A percentile compares a stretch with the other conserved stretches of the same genome.
These are phyloP conservation scores for Aspergillus eucalypticola DNA, from an alignment of 2,329 filamentous ascomycete genomes.

Conservation along the genomic window DNA sequence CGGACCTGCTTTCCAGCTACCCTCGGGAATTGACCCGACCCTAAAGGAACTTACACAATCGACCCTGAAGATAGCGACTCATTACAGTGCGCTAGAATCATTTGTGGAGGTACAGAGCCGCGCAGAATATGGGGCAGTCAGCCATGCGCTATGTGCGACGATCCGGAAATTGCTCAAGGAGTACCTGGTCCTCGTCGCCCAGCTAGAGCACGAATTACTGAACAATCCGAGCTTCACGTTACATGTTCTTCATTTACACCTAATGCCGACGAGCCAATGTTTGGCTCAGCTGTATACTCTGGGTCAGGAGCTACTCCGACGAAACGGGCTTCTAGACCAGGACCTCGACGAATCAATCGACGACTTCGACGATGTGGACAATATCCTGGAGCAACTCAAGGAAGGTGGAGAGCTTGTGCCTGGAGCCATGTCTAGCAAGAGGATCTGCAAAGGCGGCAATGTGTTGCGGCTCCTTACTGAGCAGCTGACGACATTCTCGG, in stretches of 20 bases:
- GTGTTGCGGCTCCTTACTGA: slow-evolving; percentile 86
- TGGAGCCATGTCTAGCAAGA: slow-evolving; percentile 79
- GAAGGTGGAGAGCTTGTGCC: slow-evolving; percentile 81
- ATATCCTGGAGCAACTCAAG: slow-evolving; percentile 84
- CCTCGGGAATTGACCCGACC: slow-evolving; percentile 85
- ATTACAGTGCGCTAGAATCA: slow-evolving; percentile 86
- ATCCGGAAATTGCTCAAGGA: slow-evolving; percentile 90
- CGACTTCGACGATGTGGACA: slow-evolving; percentile 82
- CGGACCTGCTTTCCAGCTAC: slow-evolving; percentile 77
- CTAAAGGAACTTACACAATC: slow-evolving; percentile 81
- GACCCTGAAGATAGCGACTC: slow-evolving; percentile 91
- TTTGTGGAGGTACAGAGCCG: slow-evolving; percentile 94
- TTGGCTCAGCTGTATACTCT: slow-evolving; percentile 86
- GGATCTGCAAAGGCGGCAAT: slow-evolving; percentile 93
- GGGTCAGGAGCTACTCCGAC: slow-evolving; percentile 81
- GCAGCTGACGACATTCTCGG: slow-evolving; percentile 83
- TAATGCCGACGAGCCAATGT: slow-evolving; percentile 85
- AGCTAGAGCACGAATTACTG: slow-evolving; percentile 89
- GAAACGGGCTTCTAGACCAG: slow-evolving; percentile 78
- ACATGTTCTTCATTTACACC: slow-evolving; percentile 89
- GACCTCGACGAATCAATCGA: slow-evolving; percentile 71
- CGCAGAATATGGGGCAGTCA: slow-evolving; percentile 90
- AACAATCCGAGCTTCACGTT: slow-evolving; percentile 87
- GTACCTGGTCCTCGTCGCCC: slow-evolving; percentile 87
- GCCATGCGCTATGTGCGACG: slow-evolving; percentile 93